Evolutionary conservation across 768 basidiomycete genomes (phyloP), one percentile per base, ranked within the genome.

Genomic region (Pleurotus pulmonarius): DNA sequence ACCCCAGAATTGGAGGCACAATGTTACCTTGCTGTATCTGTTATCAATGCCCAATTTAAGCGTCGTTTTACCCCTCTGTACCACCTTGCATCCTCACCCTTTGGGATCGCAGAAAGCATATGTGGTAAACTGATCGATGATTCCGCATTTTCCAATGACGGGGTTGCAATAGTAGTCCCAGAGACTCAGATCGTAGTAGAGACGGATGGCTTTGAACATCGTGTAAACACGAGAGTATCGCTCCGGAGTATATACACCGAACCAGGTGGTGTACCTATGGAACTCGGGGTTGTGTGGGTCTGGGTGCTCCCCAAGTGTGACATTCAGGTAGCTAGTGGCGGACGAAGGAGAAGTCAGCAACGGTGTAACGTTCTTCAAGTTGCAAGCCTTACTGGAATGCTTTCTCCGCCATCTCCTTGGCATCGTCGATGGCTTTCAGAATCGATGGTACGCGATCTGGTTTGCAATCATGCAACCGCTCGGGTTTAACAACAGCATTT

Each of bases 91-190:
- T 18, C 2, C 49, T 34, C 20, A 16, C n/a, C 7, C 7, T 29
- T 20, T 37, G 2, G n/a, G 5, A 29, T 37, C 2, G 34, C 49
- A 49, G 1, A 16, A 34, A 34, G 49, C 49, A n/a, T 29, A 49
- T 12, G 26, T 49, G 29, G 15, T 29, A 38, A 49, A 49, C 29
- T 49, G 25, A 2, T 49, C 15, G 29, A 49, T 13, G 12, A 49
- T 15, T 12, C 49, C 49, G 20, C 49, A 49, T 16, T 44, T 44
- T 4, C 34, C 24, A 2, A 24, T 34, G 20, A 47, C 6, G 5
- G 49, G 49, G 29, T 49, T 49, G 29, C 49, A 49, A 5, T 38
- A 26, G 29, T 49, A 49, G 49, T 49, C 34, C 25, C 25, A 49
- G 20, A 29, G n/a, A 34, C 16, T 29, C 26, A 49, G 20, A 8